Evolutionary conservation across 306 rosid species (phyloP).

Genomic region (Acacia melanoxylon): DNA sequence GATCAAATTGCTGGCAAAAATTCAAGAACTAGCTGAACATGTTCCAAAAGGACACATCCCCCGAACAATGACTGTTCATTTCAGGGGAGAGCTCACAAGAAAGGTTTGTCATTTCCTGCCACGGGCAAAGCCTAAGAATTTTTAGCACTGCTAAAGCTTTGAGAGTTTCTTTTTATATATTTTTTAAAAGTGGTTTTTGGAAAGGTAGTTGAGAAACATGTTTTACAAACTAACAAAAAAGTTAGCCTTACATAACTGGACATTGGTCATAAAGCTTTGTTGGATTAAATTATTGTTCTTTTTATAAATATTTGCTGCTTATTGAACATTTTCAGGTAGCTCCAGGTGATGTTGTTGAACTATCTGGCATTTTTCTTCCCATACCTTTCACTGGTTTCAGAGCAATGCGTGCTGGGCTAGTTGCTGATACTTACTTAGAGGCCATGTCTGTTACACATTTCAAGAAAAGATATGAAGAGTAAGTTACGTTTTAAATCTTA

Average conservation of each 20-base stretch:
- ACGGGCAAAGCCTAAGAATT: conserved; percentile 25
- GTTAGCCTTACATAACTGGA: conserved; percentile 7
- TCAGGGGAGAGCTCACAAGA: conserved; percentile 98
- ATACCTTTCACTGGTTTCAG: conserved; percentile 87
- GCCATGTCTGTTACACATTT: conserved; percentile 93
- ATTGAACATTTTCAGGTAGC: conserved; percentile 62
- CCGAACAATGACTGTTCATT: conserved; percentile 89
- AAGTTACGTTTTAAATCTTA: conserved; percentile 38
- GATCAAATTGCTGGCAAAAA: conserved; percentile 80
- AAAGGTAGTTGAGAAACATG: not conserved
- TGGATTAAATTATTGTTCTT: conserved; percentile 17
- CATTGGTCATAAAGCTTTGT: conserved; percentile 6
- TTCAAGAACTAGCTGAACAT: conserved; percentile 95
- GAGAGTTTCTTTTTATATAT: not conserved
- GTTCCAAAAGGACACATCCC: conserved; percentile 99
- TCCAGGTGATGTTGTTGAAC: conserved; percentile 94
- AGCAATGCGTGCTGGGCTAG: conserved; percentile 98
- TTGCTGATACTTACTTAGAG: conserved; percentile 96
- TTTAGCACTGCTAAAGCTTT: not conserved
- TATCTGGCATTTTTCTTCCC: conserved; percentile 98
- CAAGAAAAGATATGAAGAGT: conserved; percentile 98
- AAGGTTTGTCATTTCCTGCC: conserved; percentile 57
- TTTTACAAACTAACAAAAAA: not conserved
- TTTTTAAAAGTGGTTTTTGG: not conserved
- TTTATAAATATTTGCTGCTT: conserved; percentile 14